Base-by-base conservation (phyloP, 192 early-diverging fungal species). In the Backusella parvicylindrica region DNA sequence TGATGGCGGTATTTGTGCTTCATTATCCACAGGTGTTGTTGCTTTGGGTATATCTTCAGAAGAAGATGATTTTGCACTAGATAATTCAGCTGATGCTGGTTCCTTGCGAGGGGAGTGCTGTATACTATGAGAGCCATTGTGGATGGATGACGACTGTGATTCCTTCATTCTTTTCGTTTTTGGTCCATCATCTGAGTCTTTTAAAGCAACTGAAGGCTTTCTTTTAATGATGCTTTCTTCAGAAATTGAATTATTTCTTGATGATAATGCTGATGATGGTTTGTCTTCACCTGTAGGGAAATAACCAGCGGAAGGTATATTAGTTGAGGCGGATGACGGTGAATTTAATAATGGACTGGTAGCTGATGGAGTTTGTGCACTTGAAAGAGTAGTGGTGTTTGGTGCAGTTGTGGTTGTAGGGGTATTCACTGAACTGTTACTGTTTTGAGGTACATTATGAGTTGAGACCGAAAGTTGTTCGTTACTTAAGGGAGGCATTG, bases 171-270 rank as follows among this genome's bases (percentile, higher is more conserved):
- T 41, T 6, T 66, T 36, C 35, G n/a, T 30, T 66, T 31, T 36
- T n/a, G 40, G n/a, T 13, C 41, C 40, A 31, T 70, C 68, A 15
- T 66, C 64, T 28, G 53, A 26, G 3, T 60, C 53, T 9, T 60
- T 60, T 30, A 28, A 70, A 16, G 21, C 38, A 30, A 41, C 21
- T 2, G 68, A 70, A 8, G 26, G 33, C 40, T 38, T 70, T 31
- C 37, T 41, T 15, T 28, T 70, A 37, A 37, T 23, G 31, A 28
- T 4, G 13, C 7, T 43, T 30, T 71, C 70, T 15, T 71, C 50
- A 3, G 49, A 56, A 30, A 65, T 73, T 64, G 72, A 73, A 32
- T 73, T 73, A 3, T 65, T 37, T 6, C 72, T 35, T n/a, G 60
- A 60, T 30, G 53, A 60, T 28, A 60, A 60, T 43, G 28, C 9